Conservation (phyloP, 2,329 filamentous ascomycete genomes). For the Monosporascus cannonballus region DNA sequence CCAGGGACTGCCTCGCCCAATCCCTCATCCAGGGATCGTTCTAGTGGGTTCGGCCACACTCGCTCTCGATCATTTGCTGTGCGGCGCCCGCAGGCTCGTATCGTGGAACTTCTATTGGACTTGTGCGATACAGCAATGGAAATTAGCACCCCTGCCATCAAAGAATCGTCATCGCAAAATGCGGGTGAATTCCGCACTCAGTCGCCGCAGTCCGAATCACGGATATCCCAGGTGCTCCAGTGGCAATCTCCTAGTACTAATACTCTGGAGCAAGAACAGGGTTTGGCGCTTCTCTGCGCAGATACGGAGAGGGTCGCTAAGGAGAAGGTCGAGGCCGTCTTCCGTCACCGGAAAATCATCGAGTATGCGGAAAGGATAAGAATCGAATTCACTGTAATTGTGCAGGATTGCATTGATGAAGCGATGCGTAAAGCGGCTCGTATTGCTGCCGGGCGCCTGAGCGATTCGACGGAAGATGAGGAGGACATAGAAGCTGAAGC, state of each 20-base stretch:
- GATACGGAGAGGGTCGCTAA: slow-evolving; percentile 83
- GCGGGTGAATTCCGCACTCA: slow-evolving; percentile 81
- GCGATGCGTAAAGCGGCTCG: slow-evolving; percentile 84
- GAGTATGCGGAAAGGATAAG: slow-evolving; percentile 96
- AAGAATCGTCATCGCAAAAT: slow-evolving; percentile 64
- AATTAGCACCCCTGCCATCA: slow-evolving; percentile 89
- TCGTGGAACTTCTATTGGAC: slow-evolving; percentile 91
- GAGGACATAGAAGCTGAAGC: slow-evolving; percentile 36
- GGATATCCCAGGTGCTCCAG: slow-evolving; percentile 88
- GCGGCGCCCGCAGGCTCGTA: slow-evolving; percentile 80
- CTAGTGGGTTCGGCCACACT: slow-evolving; percentile 71
- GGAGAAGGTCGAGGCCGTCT: slow-evolving; percentile 86
- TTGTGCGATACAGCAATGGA: slow-evolving; percentile 94
- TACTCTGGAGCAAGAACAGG: slow-evolving; percentile 88
- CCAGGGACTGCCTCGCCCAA: slow-evolving; percentile 66
- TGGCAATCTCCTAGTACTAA: slow-evolving; percentile 95
- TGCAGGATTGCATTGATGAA: slow-evolving; percentile 92
- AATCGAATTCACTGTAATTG: slow-evolving; percentile 84
- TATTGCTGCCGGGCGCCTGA: slow-evolving; percentile 78
- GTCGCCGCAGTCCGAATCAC: slow-evolving; percentile 91
- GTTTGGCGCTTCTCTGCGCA: slow-evolving; percentile 76
- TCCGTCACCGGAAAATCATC: slow-evolving; percentile 85
- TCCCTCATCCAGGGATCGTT: slow-evolving; percentile 65
- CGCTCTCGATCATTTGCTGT: slow-evolving; percentile 86
- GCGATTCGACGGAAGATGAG: slow-evolving; percentile 64